Base-by-base conservation (phyloP, 495 filamentous ascomycete genomes). In the Penicillium nucicola region DNA sequence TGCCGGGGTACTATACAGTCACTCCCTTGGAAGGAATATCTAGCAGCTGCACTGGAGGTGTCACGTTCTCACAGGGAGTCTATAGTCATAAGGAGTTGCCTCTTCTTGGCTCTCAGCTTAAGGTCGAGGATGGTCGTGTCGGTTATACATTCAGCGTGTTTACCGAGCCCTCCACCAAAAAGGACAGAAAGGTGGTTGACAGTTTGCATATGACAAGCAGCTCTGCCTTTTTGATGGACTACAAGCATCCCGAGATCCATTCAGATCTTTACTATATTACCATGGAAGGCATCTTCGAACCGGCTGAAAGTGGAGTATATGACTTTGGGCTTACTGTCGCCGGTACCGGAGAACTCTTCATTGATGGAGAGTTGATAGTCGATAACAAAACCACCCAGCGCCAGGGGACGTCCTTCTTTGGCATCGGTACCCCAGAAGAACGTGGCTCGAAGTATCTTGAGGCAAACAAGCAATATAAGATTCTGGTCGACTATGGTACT, bases 281-380 rank as follows among this genome's bases (percentile, higher is more conserved):
- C 42, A 68, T 81, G 10, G 82, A 84, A 53, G 82, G 81, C 4
- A 65, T 60, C n/a, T 74, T 82, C 38, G 61, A 64, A 1, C 77
- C 83, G 0, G 73, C 79, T 18, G 74, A 79, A 55, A 71, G 75
- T 5, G 86, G 86, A 0, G 72, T 76, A 19, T 86, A 91, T 57
- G 83, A 84, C 17, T 81, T 92, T 47, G 84, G 86, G 6, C 80
- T 88, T 52, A 84, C 84, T 45, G 84, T 83, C n/a, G 76, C 83
- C 18, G 88, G 88, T 0, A 84, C 85, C 0, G 86, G 83, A 7
- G 78, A 75, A 52, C 67, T 91, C 4, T 85, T 78, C 42, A 69
- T 92, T 17, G 73, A 90, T 57, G 86, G 79, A 19, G 67, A 84
- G 50, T 62, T 89, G 6, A 71, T 87, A 13, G 79, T 92, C 42